Conservation (phyloP, 306 rosid genomes). For the Fagus crenata region DNA sequence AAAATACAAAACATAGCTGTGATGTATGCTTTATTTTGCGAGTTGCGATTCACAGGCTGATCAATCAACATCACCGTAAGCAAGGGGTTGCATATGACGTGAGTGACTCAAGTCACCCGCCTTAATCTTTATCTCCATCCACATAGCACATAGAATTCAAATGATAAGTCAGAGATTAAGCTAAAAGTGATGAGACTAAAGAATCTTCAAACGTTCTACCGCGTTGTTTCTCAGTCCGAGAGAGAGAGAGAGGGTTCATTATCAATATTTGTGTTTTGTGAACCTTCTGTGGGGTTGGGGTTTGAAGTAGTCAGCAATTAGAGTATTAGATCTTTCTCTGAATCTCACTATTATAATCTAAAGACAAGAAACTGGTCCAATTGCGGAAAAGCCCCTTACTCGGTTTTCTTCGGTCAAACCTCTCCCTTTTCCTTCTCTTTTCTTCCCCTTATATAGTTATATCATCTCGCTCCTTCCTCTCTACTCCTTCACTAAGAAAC, state of each 20-base stretch:
- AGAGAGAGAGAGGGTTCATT: not conserved
- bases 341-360: too few species aligned
- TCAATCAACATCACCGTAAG: conserved; percentile 38
- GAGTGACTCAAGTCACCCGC: conserved; percentile 3
- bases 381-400: not conserved
- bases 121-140: not conserved
- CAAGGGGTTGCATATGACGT: conserved; percentile 21
- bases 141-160: too few species aligned
- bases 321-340: not conserved
- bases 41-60: not conserved
- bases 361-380: conserved; percentile 20
- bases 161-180: conserved; percentile 1
- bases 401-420: conserved; percentile 36
- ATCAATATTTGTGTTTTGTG: not conserved
- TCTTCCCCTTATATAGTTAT: conserved; percentile 29
- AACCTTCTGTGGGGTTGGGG: conserved; percentile 23
- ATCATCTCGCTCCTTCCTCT: conserved; percentile 39
- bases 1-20: not conserved
- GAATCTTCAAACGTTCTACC: conserved; percentile 58
- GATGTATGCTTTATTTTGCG: not conserved
- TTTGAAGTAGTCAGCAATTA: conserved; percentile 45
- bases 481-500: conserved; percentile 42
- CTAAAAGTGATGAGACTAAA: conserved; percentile 1
- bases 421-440: conserved; percentile 39
- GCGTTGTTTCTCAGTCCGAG: conserved; percentile 42